These are phyloP conservation scores for Aegilops bicornis DNA, from an alignment of 176 grass and related monocot genomes.

Conservation along the genomic window DNA sequence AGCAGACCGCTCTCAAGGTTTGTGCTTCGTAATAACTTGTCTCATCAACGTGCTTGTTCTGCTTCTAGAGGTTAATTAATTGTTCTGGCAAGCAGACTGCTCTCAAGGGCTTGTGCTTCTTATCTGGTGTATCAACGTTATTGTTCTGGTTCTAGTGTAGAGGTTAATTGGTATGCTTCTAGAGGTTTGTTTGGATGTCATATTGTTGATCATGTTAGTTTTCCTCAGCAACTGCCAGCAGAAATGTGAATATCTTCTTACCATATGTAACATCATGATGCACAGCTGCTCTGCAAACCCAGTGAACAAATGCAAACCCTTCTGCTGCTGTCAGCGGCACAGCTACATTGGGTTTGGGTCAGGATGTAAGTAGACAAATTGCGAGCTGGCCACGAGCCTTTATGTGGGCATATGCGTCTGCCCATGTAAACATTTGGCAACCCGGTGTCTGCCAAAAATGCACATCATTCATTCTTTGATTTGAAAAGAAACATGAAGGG, in stretches of 20 bases:
- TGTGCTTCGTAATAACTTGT: conserved; percentile 21
- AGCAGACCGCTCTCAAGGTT: conserved; percentile 98
- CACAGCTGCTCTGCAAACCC: background rate
- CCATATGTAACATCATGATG: background rate
- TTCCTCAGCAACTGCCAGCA: background rate
- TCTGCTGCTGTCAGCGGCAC: background rate
- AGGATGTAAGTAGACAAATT: background rate
- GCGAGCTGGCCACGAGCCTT: background rate
- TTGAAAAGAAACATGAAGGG: background rate
- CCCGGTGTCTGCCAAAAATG: background rate
- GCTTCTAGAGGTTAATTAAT: background rate
- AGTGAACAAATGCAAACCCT: background rate
- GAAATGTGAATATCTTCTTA: background rate
- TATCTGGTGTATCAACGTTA: background rate
- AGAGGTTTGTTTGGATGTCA: background rate
- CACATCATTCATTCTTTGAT: background rate
- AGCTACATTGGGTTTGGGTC: background rate
- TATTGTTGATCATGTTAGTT: background rate
- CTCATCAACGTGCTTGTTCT: background rate
- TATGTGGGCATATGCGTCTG: background rate
- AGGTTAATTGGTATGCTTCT: background rate
- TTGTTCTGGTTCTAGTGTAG: background rate
- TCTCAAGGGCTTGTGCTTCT: background rate
- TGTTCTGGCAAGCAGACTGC: background rate
- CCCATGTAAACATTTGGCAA: background rate